Evolutionary conservation across 495 filamentous ascomycete genomes (phyloP), one percentile per base, ranked within the genome.

Genomic region (Tuber magnatum): DNA sequence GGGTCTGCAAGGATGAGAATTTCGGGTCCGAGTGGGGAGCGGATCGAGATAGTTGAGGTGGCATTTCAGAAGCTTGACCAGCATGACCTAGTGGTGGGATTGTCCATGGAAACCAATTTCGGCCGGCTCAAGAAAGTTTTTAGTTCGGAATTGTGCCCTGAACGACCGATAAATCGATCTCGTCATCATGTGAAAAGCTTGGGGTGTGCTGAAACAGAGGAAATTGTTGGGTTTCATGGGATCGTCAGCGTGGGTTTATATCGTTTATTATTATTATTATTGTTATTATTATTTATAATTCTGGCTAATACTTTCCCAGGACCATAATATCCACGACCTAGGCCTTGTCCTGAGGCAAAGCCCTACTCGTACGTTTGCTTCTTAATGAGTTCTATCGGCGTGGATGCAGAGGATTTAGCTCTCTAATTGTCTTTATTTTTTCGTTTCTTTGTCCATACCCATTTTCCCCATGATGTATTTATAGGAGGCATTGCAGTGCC

Each of bases 191-290:
- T 81, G 4, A 80, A 76, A 69, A 46, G 51, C 38, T 69, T 82
- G 20, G 77, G 73, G 44, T 82, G 80, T 32, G 68, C 38, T 7
- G 46, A 78, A 12, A 51, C 74, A 40, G 28, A 76, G 28, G 77
- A 82, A 35, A 76, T 82, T 24, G 77, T 82, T 48, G 81, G 81
- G 48, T 82, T 82, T 61, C 77, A 82, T 71, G 80, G 77, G 16
- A 51, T 82, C 48, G 78, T 82, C 40, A 74, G 77, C 32, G 77
- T 82, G 76, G 69, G 80, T 75, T 28, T n/a, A n/a, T n/a, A n/a
- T n/a, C n/a, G n/a, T n/a, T 35, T 5, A 22, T 38, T 22, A 12
- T 65, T 18, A 1, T 28, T 1, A 9, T 3, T 42, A n/a, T 35
- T 42, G 10, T 3, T 16, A n/a, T 48, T 32, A 48, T 35, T 42